Evolutionary conservation across 805 yeast species (phyloP), one percentile per base, ranked within the genome.

Genomic region (Hanseniaspora lindneri): DNA sequence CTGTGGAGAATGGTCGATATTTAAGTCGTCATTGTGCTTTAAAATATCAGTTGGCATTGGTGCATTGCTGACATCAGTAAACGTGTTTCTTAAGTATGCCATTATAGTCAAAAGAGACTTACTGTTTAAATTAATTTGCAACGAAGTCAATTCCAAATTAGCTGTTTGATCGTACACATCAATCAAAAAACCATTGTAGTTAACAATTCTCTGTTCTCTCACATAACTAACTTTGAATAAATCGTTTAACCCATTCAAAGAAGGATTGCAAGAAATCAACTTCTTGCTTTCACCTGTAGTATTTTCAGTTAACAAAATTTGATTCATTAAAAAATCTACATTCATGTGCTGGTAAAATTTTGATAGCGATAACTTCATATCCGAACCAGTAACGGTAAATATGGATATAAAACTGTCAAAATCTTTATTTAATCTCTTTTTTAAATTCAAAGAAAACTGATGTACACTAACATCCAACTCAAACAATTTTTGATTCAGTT

Each of bases 31-130:
- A 56, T 80, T 80, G 56, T 82, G 88, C 49, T 80, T 76, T 51
- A 82, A 67, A 27, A 70, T 77, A 65, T 80, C 88, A 0, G 87
- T 80, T 0, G 85, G 83, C 1, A 77, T 66, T 37, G 76, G 77
- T 5, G 75, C 75, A 1, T 82, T 79, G 53, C 76, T 73, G 0
- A 95, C 95, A 62, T 80, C 80, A 0, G 96, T 82, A 60, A 92
- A 92, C 0, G 97, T 92, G 39, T 86, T 83, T 57, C 88, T 67
- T 1, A 83, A 70, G 60, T 80, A 92, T 60, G 87, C 89, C 54
- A 89, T 64, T 13, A 92, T 66, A 1, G 94, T 81, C 52, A 92
- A 68, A 14, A 83, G 64, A 1, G 94, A 82, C 58, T 77, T 82
- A 41, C 96, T 76, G 0, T 94, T 77, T 6, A 88, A 64, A 2